Base-by-base conservation (phyloP, 2,329 filamentous ascomycete genomes). In the Coniochaeta sp. region DNA sequence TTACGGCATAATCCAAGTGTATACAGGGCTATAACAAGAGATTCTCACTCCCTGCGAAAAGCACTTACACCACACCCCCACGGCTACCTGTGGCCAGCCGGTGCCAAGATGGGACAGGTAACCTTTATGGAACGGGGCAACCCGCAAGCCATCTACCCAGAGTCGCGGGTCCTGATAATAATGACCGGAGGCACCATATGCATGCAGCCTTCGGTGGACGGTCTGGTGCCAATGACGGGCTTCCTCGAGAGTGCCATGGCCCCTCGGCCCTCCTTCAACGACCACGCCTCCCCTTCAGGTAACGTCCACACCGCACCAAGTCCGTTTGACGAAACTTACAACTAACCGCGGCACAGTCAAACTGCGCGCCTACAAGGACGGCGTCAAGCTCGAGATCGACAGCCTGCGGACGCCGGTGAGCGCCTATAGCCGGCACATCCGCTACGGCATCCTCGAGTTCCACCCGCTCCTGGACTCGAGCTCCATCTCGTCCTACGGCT, bases 101-200 rank as follows among this genome's bases (percentile, higher is more conserved):
- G 24, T 12, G 24, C 47, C 47, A 30, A 52, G 24, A 52, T 52
- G 67, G 64, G 65, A 16, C 64, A 60, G 9, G 44, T 60, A 10
- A 42, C 61, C 36, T 61, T 62, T 50, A 50, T 59, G 32, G 58
- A 60, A 36, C 19, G 59, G 58, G 54, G 40, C 55, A 56, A 60
- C 54, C 60, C 67, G 40, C 62, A 63, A 19, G 62, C 65, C 56
- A 73, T 70, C 9, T 79, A 79, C 61, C 89, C 88, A 12, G 91
- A 96, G 72, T 91, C 90, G 26, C 82, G 90, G 61, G 89, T 97
- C 14, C 80, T 97, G 65, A 89, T 96, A 68, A 90, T 96, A 73
- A 93, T 96, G 78, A 96, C 93, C 14, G 92, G 90, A 62, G 89
- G 89, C 52, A 92, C 89, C 7, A 96, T 96, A 68, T 96, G 91